Evolutionary conservation across 495 filamentous ascomycete genomes (phyloP).

Genomic region (Xylaria bambusicola): DNA sequence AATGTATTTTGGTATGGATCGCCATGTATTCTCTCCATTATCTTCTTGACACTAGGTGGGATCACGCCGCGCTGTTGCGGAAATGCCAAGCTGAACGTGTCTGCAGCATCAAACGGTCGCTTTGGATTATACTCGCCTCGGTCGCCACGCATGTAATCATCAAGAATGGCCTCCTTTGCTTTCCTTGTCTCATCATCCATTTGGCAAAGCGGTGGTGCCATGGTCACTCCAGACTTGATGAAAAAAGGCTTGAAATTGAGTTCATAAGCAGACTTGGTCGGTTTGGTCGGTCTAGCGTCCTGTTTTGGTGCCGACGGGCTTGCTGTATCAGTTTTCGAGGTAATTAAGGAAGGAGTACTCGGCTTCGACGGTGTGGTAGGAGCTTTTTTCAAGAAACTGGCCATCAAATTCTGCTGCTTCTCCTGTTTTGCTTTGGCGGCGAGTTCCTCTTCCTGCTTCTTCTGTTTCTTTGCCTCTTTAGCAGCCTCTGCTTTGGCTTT

Average conservation of each 20-base stretch:
- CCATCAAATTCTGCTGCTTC: slow-evolving; percentile 61
- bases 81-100: slow-evolving; percentile 63
- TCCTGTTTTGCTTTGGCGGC: slow-evolving; percentile 55
- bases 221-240: slow-evolving; percentile 62
- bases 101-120: slow-evolving; percentile 51
- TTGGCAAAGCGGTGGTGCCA: slow-evolving; percentile 56
- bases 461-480: slow-evolving; percentile 41
- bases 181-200: slow-evolving; percentile 57
- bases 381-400: slow-evolving; percentile 48
- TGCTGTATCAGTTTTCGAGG: slow-evolving; percentile 23
- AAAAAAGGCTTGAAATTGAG: slow-evolving; percentile 78
- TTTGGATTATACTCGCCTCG: slow-evolving; percentile 30
- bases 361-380: slow-evolving; percentile 27
- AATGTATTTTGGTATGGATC: slow-evolving; percentile 25
- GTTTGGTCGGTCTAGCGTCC: slow-evolving; percentile 33
- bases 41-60: slow-evolving; percentile 61
- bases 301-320: slow-evolving; percentile 18
- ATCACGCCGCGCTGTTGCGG: slow-evolving; percentile 52
- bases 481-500: slow-evolving; percentile 40
- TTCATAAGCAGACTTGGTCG: slow-evolving; percentile 62
- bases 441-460: slow-evolving; percentile 55
- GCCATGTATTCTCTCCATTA: slow-evolving; percentile 54
- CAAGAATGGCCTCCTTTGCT: slow-evolving; percentile 52
- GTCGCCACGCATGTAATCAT: slow-evolving; percentile 44
- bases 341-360: slow-evolving; percentile 30